Evolutionary conservation across 1,284 basidiomycete species (phyloP).

Genomic region (Sparassis latifolia): DNA sequence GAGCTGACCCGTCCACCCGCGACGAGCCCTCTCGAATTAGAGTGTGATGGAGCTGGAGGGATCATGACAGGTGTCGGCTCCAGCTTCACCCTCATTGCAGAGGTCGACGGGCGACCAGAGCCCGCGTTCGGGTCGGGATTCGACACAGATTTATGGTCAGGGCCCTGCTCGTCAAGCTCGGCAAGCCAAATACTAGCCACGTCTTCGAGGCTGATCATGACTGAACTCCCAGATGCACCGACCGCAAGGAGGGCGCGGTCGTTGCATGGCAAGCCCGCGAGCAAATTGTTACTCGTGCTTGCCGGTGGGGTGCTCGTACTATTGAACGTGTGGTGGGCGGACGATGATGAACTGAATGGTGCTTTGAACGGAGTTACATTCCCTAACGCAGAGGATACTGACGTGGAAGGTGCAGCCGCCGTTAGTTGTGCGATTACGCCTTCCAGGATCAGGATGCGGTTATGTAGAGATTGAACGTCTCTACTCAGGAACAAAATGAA

Average conservation of each 20-base stretch:
- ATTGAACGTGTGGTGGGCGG: not conserved
- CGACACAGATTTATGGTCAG: conserved; percentile 7
- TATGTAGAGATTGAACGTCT: conserved; percentile 75
- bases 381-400: conserved; percentile 13
- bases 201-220: conserved; percentile 51
- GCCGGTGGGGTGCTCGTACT: conserved; percentile 19
- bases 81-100: conserved; percentile 34
- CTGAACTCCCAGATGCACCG: conserved; percentile 39
- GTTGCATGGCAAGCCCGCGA: conserved; percentile 24
- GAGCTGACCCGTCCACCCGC: not conserved
- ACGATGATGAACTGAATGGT: conserved; percentile 4
- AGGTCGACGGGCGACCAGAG: conserved; percentile 9
- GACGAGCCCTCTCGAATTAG: not conserved
- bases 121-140: conserved; percentile 7
- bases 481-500: conserved; percentile 24
- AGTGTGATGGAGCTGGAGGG: conserved; percentile 12
- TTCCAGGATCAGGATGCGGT: conserved; percentile 62
- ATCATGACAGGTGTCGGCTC: conserved; percentile 35
- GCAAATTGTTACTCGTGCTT: conserved; percentile 11
- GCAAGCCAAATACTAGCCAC: conserved; percentile 51
- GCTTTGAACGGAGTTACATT: conserved; percentile 18
- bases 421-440: conserved; percentile 42
- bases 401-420: conserved; percentile 11
- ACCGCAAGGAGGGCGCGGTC: conserved; percentile 36
- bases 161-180: conserved; percentile 15